Base-by-base conservation (phyloP, 306 rosid genomes). In the Hippophae tibetana region DNA sequence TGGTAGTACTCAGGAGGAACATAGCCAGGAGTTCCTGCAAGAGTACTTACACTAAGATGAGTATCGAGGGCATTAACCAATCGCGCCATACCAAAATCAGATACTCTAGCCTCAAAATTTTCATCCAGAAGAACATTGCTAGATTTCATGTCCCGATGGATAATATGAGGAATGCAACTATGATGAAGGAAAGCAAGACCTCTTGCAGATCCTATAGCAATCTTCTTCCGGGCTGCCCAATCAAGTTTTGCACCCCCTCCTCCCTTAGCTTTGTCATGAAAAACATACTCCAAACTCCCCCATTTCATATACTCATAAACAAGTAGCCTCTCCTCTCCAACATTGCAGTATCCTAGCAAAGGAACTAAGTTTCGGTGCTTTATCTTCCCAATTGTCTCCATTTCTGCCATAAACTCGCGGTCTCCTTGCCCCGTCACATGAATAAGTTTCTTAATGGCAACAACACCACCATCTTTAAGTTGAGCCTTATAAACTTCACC, bases 1-100 rank as follows among this genome's bases (percentile, higher is more conserved):
- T 87, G 95, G 70, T 84, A 87, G 81, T 87, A 87, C 70, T 87
- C 95, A 0, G 95, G 95, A 9, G 95, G 92, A 6, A 87, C 95
- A 27, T 87, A 87, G 31, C 95, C 95, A 0, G 95, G 95, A 13
- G 95, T 87, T 31, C 95, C 95, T 0, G 83, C 89, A 23, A 87
- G 86, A 25, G 92, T 87, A 78, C 89, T 87, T 10, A 87, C 95
- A 13, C 92, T 84, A 31, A 86, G 82, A 77, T 86, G 95, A 56
- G 95, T 81, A 63, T 86, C 95, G 1, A 83, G 84, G 18, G 85
- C 90, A 61, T 75, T 83, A 6, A 86, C 85, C 78, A 86, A 64
- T 67, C 95, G 83, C 18, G 95, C 95, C 95, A 86, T 86, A 43
- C 95, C 95, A 18, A 87, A 87, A 72, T 87, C 95, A 1, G 95